Percentiles rank a stretch among this genome's conserved stretches.
Conservation (phyloP, 345 rosid species). For the Melaleuca alternifolia region DNA sequence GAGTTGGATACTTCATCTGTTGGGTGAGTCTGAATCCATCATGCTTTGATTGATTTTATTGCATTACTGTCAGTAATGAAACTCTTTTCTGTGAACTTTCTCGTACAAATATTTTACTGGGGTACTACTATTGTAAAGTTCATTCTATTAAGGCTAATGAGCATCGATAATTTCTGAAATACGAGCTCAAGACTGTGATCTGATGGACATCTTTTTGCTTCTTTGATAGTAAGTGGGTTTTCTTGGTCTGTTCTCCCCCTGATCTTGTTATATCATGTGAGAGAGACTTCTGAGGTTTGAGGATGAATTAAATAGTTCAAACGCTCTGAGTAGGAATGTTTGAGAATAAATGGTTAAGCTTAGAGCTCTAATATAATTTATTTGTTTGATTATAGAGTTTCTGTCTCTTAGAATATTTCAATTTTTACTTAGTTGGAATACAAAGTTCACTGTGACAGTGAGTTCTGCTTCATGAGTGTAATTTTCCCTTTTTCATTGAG, state of each 20-base stretch:
- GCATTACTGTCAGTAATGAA: neutral
- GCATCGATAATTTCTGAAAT: neutral
- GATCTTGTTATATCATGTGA: neutral
- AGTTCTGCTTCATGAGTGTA: neutral
- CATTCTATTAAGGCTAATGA: neutral
- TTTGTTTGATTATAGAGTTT: neutral
- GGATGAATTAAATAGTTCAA: neutral
- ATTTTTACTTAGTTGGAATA: neutral
- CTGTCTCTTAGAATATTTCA: neutral
- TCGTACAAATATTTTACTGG: neutral
- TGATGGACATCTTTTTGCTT: neutral
- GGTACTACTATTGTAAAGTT: neutral
- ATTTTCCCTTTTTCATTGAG: neutral
- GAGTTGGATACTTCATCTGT: conserved; percentile 34
- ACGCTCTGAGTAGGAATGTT: neutral
- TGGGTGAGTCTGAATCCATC: conserved; percentile 27
- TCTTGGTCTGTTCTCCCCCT: neutral
- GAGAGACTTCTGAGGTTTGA: neutral
- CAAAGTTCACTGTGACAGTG: neutral
- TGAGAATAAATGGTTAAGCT: neutral
- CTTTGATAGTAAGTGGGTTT: neutral
- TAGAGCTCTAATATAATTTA: neutral
- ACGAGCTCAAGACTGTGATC: neutral
- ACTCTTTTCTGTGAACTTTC: neutral
- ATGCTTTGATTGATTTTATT: neutral